Base-by-base conservation (phyloP, 192 early-diverging fungal genomes). In the Coemansia sp. region DNA sequence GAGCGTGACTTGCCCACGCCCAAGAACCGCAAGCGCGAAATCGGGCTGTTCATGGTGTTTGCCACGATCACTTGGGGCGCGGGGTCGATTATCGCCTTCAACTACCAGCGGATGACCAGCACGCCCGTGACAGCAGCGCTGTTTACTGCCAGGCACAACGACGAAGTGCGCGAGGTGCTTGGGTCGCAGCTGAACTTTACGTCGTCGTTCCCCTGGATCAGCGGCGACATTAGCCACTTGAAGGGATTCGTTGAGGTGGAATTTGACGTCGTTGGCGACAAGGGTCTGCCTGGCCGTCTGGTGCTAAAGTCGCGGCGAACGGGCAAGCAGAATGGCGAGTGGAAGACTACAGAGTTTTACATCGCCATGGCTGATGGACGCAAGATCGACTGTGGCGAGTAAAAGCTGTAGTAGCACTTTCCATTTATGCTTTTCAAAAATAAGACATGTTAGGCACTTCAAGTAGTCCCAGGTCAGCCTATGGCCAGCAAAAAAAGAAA, bases 51-150 rank as follows among this genome's bases (percentile, higher is more conserved):
- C 38, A 38, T 74, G 16, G 78, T 65, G 0, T 75, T 81, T 16
- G 72, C 83, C 0, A 68, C 66, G 3, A 71, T 85, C 18, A 81
- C 83, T 5, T 85, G 78, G 83, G 78, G 83, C 4, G 53, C 73
- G 33, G 83, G 83, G 62, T 65, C 73, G 18, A 53, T 78, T n/a
- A 69, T 85, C 38, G 83, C 79, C 20, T 85, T 85, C 68, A 85
- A 85, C 76, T 85, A 85, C 67, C 83, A 85, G 71, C 79, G 76
- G 41, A 80, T 81, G 76, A 85, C 75, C 49, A 85, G 79, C 72
- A 85, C 79, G 49, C 76, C 83, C 8, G 83, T 85, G 39, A 81
- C 83, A 11, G 79, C 79, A 3, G 83, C 83, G 11, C 70, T 81
- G 49, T 85, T 78, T 52, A 81, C 79, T 0, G 83, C 83, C 1